phyloP scores from a whole-genome alignment of 164 flowering plant genomes.

The grape (Vitis vinifera) region ASM3070453v1 NC_081813.1:23487501-23488000 shows the following conservation, averaged over 20 bases:
- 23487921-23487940: conserved; percentile 56
- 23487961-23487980: conserved; percentile 49
- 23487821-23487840: too few species aligned
- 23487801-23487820: too few species aligned
- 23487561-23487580: neutral
- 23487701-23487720: conserved; percentile 73
- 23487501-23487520: too few species aligned
- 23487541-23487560: too few species aligned
- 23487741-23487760: too few species aligned
- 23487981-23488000: conserved; percentile 47
- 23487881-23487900: too few species aligned
- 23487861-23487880: too few species aligned
- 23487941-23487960: conserved; percentile 61
- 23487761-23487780: too few species aligned
- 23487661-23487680: conserved; percentile 68
- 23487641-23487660: conserved; percentile 65
- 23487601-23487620: conserved; percentile 86
- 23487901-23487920: conserved; percentile 22
- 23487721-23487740: neutral
- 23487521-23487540: too few species aligned
- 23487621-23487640: conserved; percentile 90
- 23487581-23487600: neutral
- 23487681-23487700: conserved; percentile 85
- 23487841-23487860: too few species aligned
- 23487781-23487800: too few species aligned